These are phyloP conservation scores for Hippophae tibetana DNA, from an alignment of 306 rosid species.

Conservation along the genomic window DNA sequence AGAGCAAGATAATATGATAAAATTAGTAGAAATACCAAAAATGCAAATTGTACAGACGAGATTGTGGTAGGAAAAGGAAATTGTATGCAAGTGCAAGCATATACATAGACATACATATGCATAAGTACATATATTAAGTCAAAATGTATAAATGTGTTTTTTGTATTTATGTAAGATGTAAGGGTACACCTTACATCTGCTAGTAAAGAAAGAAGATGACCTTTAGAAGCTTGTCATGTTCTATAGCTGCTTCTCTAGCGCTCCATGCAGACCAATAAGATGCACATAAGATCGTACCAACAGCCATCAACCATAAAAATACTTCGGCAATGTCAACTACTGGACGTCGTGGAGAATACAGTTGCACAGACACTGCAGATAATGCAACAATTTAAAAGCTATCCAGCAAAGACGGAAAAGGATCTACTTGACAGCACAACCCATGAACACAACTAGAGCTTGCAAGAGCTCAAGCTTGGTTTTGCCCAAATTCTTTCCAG, in stretches of 20 bases:
- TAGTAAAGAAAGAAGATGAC: slow-evolving; percentile 28
- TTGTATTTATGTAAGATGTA: background rate
- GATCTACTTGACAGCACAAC: background rate
- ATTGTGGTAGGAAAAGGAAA: no score
- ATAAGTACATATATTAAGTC: background rate
- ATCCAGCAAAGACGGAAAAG: background rate
- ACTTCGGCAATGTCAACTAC: slow-evolving; percentile 88
- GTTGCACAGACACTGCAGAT: slow-evolving; percentile 80
- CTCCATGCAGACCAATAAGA: slow-evolving; percentile 98
- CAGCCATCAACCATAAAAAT: slow-evolving; percentile 92
- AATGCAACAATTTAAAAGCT: slow-evolving; percentile 5
- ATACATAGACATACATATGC: background rate
- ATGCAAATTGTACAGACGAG: slow-evolving; percentile 3
- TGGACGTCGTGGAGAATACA: slow-evolving; percentile 78
- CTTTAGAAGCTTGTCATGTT: slow-evolving; percentile 62
- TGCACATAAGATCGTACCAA: slow-evolving; percentile 78
- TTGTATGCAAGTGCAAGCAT: background rate
- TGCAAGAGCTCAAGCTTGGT: background rate
- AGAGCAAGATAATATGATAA: slow-evolving; percentile 14
- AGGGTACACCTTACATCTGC: background rate
- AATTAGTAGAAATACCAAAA: slow-evolving; percentile 3
- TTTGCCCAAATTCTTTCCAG: background rate
- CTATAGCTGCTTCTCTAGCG: slow-evolving; percentile 63
- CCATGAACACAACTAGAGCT: background rate
- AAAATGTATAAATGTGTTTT: background rate